phyloP scores from a whole-genome alignment of 345 rosid genomes.

The Salix exigua region DNA sequence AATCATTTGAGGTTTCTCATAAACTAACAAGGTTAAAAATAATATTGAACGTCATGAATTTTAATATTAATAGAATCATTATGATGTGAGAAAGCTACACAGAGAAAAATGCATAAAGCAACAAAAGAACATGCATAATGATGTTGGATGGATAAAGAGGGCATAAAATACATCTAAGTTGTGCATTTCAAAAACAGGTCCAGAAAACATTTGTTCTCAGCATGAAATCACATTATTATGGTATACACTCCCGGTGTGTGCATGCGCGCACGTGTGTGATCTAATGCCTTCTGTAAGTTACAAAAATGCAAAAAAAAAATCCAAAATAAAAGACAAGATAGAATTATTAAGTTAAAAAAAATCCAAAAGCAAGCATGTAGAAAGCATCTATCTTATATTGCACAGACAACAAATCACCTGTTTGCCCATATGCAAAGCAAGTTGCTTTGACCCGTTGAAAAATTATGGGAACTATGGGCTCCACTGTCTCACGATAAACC shows the following conservation, averaged over 20 bases:
- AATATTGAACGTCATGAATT: not conserved
- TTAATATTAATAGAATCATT: not conserved
- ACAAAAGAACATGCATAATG: not conserved
- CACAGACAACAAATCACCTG: constrained; percentile 47
- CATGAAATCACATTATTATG: not conserved
- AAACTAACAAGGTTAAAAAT: not conserved
- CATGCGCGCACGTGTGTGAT: not conserved
- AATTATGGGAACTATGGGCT: constrained; percentile 92
- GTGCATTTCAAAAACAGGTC: not conserved
- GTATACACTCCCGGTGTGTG: not conserved
- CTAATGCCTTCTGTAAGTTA: not conserved
- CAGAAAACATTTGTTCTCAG: not conserved
- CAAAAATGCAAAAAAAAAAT: not conserved
- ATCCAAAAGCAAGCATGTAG: not conserved
- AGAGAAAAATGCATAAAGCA: not conserved
- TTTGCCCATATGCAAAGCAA: constrained; percentile 98
- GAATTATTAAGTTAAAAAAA: not conserved
- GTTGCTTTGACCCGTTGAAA: constrained; percentile 94
- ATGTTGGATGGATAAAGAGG: not conserved
- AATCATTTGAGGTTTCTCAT: not conserved
- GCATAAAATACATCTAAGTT: not conserved
- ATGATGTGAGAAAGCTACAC: not conserved
- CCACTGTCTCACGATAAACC: constrained; percentile 92
- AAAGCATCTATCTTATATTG: not conserved
- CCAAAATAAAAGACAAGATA: not conserved